Evolutionary conservation across 345 rosid species (phyloP).

Genomic region (Citrus glauca): DNA sequence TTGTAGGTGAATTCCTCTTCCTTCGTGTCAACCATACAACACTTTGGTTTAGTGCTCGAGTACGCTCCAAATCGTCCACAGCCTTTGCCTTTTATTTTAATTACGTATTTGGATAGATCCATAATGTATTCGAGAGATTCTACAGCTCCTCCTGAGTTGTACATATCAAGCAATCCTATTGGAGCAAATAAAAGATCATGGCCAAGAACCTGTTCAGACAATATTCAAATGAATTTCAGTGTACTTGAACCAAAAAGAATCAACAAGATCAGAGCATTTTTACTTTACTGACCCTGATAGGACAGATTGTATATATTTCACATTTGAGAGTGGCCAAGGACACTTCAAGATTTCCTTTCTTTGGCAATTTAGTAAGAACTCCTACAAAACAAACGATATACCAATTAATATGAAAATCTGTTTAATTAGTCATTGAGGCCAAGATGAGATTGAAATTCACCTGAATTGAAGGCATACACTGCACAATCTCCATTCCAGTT

Average conservation of each 20-base stretch:
- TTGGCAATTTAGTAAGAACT: constrained; percentile 30
- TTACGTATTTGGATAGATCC: constrained; percentile 14
- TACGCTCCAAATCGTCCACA: constrained; percentile 54
- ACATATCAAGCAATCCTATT: constrained; percentile 52
- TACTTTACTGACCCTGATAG: constrained; percentile 36
- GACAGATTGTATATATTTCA: constrained; percentile 49
- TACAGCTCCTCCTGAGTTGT: constrained; percentile 63
- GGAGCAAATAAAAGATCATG: constrained; percentile 36
- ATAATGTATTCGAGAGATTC: constrained; percentile 30
- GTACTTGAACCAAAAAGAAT: not conserved
- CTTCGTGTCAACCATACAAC: constrained; percentile 46
- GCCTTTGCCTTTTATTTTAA: constrained; percentile 37
- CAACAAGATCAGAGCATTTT: not conserved
- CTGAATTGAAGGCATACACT: constrained; percentile 45
- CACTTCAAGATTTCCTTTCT: constrained; percentile 34
- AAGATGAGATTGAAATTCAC: constrained; percentile 18
- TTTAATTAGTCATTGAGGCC: not conserved
- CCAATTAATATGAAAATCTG: not conserved
- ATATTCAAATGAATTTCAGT: not conserved
- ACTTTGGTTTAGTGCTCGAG: constrained; percentile 39
- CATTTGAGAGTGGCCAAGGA: constrained; percentile 37
- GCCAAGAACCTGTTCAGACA: constrained; percentile 32
- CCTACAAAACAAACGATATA: constrained; percentile 23
- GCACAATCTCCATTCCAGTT: constrained; percentile 56
- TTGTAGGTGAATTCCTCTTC: constrained; percentile 42